Conservation (phyloP, 1,139 yeast species). For the Yamadazyma oceani region DNA sequence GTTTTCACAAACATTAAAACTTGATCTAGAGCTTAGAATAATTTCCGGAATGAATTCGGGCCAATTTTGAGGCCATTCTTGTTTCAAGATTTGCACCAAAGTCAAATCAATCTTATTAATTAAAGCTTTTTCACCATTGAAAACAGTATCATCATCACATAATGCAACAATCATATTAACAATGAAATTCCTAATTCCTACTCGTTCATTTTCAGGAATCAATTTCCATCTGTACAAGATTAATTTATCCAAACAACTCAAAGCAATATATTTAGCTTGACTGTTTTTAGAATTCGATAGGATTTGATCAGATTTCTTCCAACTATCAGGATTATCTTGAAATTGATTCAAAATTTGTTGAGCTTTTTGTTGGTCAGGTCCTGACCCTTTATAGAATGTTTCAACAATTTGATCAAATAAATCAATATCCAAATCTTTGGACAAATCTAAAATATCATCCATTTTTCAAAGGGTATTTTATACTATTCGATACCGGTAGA, state of each 20-base stretch:
- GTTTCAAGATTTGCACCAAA: constrained; percentile 88
- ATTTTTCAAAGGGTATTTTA: constrained; percentile 39
- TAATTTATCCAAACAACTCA: constrained; percentile 84
- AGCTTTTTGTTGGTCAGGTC: constrained; percentile 79
- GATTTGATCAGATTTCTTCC: constrained; percentile 93
- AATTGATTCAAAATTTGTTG: constrained; percentile 81
- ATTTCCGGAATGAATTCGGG: constrained; percentile 95
- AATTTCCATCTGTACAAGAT: constrained; percentile 94
- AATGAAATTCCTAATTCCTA: constrained; percentile 86
- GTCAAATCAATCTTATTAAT: constrained; percentile 94
- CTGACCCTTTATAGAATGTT: constrained; percentile 83
- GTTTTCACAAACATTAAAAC: constrained; percentile 93
- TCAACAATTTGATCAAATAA: constrained; percentile 83
- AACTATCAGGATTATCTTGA: constrained; percentile 92
- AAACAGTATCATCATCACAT: constrained; percentile 82
- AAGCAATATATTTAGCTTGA: constrained; percentile 89
- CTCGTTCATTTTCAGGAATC: constrained; percentile 78
- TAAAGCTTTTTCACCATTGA: constrained; percentile 73
- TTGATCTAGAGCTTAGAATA: constrained; percentile 78
- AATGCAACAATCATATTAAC: constrained; percentile 91
- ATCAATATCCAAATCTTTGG: constrained; percentile 76
- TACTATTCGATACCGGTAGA: not conserved
- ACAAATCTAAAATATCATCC: constrained; percentile 89
- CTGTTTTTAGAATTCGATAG: constrained; percentile 76
- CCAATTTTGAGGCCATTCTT: constrained; percentile 99